A percentile compares a stretch with the other conserved stretches of the same genome.
These are phyloP conservation scores for Lablab purpureus DNA, from an alignment of 306 rosid species.

Conservation along the genomic window DNA sequence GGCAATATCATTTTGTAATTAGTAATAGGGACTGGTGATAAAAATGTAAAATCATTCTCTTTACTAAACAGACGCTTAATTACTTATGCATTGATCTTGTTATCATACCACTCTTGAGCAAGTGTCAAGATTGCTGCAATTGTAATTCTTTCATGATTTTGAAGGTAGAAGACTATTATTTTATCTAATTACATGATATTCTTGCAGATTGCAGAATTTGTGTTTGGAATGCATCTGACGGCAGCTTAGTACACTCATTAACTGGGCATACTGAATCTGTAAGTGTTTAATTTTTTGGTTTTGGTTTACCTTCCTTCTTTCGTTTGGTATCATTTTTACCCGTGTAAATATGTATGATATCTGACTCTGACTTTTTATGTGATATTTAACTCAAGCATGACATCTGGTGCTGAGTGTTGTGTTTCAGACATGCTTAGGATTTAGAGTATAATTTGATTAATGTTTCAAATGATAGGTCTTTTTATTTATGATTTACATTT, in stretches of 20 bases:
- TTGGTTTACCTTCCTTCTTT: slow-evolving; percentile 29
- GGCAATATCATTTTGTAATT: too few species aligned
- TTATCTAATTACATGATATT: slow-evolving; percentile 40
- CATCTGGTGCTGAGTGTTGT: slow-evolving; percentile 31
- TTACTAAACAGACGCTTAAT: neutral
- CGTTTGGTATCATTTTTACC: neutral
- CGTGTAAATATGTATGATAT: neutral
- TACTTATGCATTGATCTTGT: slow-evolving; percentile 27
- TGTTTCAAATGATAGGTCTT: neutral
- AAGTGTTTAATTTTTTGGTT: slow-evolving; percentile 55
- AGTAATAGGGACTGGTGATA: neutral
- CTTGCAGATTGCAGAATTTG: slow-evolving; percentile 96
- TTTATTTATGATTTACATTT: neutral
- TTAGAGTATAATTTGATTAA: neutral
- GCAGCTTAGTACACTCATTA: slow-evolving; percentile 96
- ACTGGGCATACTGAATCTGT: slow-evolving; percentile 97
- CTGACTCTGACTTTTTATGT: slow-evolving; percentile 28
- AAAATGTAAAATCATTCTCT: neutral
- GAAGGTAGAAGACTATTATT: slow-evolving; percentile 25
- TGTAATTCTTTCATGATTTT: slow-evolving; percentile 43
- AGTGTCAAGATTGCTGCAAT: slow-evolving; percentile 13
- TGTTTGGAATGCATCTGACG: slow-evolving; percentile 99
- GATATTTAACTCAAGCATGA: slow-evolving; percentile 23
- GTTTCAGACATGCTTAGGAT: neutral
- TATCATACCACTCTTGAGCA: slow-evolving; percentile 12